phyloP scores from a whole-genome alignment of 2,329 filamentous ascomycete genomes.

The Pestalotiopsis sp. region DNA sequence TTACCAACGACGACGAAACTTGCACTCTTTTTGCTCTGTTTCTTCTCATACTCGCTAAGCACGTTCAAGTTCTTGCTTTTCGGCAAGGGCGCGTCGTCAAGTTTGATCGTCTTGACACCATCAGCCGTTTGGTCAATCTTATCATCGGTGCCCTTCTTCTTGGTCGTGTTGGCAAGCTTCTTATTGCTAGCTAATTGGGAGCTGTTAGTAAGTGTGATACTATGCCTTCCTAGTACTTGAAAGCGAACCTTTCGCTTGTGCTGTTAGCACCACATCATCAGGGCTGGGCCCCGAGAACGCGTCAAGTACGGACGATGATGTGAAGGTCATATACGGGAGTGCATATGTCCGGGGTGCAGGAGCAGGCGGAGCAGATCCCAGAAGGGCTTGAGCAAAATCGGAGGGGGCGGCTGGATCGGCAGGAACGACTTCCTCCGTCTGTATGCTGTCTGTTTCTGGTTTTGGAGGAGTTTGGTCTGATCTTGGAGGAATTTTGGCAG shows the following conservation, averaged over 20 bases:
- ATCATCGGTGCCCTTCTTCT: constrained; percentile 39
- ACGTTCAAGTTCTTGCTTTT: constrained; percentile 84
- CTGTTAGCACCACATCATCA: constrained; percentile 84
- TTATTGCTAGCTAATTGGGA: constrained; percentile 51
- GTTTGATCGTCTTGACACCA: constrained; percentile 39
- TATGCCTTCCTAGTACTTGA: constrained; percentile 47
- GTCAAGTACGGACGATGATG: constrained; percentile 48
- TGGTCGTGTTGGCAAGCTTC: constrained; percentile 35
- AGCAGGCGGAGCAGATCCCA: constrained; percentile 38
- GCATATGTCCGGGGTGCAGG: constrained; percentile 31
- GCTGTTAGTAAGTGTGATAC: constrained; percentile 49
- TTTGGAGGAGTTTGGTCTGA: not conserved
- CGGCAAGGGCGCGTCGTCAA: constrained; percentile 56
- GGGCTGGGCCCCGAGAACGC: constrained; percentile 86
- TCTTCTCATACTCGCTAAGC: constrained; percentile 74
- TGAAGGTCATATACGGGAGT: constrained; percentile 52
- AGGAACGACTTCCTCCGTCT: not conserved
- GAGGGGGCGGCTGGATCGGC: constrained; percentile 42
- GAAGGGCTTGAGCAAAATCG: constrained; percentile 55
- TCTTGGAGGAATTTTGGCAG: not conserved
- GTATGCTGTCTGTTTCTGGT: not conserved
- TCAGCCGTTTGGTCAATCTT: constrained; percentile 33
- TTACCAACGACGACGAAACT: constrained; percentile 92
- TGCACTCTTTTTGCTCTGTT: constrained; percentile 73
- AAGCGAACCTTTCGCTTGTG: constrained; percentile 85